A percentile compares a stretch with the other conserved stretches of the same genome.
phyloP scores from a whole-genome alignment of 768 basidiomycete species.

The Suillus luteus region DNA sequence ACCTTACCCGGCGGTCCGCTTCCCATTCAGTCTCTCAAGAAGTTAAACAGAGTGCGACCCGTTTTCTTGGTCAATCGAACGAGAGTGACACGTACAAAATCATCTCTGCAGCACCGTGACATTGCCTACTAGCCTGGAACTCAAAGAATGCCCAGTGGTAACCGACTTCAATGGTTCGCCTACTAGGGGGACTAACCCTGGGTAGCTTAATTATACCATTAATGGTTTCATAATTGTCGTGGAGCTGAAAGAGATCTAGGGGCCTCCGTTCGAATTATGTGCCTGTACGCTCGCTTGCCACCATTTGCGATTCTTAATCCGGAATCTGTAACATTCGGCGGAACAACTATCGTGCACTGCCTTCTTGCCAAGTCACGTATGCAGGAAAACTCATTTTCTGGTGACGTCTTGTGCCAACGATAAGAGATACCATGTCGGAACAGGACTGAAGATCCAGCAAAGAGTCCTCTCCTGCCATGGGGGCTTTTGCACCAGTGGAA shows the following conservation, averaged over 20 bases:
- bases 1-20: constrained; percentile 2
- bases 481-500: constrained; percentile 48
- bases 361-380: constrained; percentile 56
- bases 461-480: constrained; percentile 36
- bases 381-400: constrained; percentile 64
- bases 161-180: not conserved
- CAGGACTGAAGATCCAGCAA: constrained; percentile 56
- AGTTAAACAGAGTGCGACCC: constrained; percentile 4
- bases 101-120: constrained; percentile 54
- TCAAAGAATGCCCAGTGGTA: not conserved
- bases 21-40: not conserved
- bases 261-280: constrained; percentile 64
- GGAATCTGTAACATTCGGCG: constrained; percentile 58
- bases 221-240: not conserved
- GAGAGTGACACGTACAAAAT: constrained; percentile 60
- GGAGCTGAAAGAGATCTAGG: constrained; percentile 41
- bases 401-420: constrained; percentile 79
- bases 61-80: constrained; percentile 2
- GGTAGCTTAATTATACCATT: not conserved
- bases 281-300: constrained; percentile 62
- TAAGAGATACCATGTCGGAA: constrained; percentile 61
- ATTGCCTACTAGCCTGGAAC: constrained; percentile 47
- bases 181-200: not conserved
- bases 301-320: constrained; percentile 65
- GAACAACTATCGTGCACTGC: constrained; percentile 72